Evolutionary conservation across 1,284 basidiomycete species (phyloP), one percentile per base, ranked within the genome.

Genomic region (Ganoderma lucidum): DNA sequence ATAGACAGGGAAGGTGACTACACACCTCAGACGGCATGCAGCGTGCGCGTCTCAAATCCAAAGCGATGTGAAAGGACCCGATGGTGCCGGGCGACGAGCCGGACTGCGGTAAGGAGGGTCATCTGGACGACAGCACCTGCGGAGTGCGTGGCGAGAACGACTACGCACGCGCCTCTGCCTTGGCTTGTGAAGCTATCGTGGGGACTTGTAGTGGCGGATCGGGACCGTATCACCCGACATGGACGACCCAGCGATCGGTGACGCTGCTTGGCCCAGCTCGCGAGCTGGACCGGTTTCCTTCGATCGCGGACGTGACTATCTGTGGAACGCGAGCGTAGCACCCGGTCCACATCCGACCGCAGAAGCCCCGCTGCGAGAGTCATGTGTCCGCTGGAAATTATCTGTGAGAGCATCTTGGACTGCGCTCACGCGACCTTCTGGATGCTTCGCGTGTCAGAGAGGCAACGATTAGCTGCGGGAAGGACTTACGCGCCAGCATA

Each of bases 311-410:
- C 48, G 23, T 15, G 23, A 23, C 4, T 2, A 15, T 8, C 10
- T 53, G 10, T 30, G 14, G 12, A 30, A 53, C 23, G 28, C 28
- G 28, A 30, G 32, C 53, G 53, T 28, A 56, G 53, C 53, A 51
- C 23, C 23, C 48, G 48, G 53, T 15, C 32, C 53, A 56, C 30
- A 35, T 56, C 53, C 53, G 53, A 56, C 28, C 14, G 53, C 3
- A 56, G 53, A 56, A 32, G 53, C 53, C 8, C 53, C 53, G 8
- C 15, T 32, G 14, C 30, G 30, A 56, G 53, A 12, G 53, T 56
- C 53, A 56, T 56, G 53, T 56, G 53, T 56, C 53, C 53, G 5
- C 30, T 35, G 53, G 53, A 28, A 28, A 51, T 51, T 51, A 28
- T 51, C 32, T 56, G 15, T 56, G 28, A 10, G 35, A 35, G 35